Evolutionary conservation across 495 filamentous ascomycete species (phyloP), one percentile per base, ranked within the genome.

Genomic region (Penicillium dipodomyicola): DNA sequence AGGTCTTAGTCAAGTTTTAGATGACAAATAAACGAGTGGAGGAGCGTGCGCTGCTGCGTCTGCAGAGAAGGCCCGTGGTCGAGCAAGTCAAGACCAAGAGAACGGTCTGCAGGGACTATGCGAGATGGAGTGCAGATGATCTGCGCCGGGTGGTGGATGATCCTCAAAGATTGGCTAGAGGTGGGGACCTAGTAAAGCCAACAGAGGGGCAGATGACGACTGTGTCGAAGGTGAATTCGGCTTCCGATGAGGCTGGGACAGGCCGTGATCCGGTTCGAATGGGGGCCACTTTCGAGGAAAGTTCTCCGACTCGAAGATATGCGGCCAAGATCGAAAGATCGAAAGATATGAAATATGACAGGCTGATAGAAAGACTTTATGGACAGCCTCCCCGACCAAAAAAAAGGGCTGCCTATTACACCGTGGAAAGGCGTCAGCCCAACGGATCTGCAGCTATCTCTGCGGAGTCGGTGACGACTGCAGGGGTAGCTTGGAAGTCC

Each of bases 41-140:
- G 35, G 52, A 35, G 4, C 40, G 62, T 66, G 59, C 62, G 60
- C 61, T 57, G 50, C 23, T 54, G 56, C 59, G 54, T 62, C 56
- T 65, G 65, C 64, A 57, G 63, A 62, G 32, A 60, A 65, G 61
- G 63, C 49, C 59, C 30, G 67, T 63, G 54, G 62, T 47, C 48
- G 42, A 58, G 51, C 51, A 60, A 56, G 58, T 52, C 56, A 60
- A 67, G 62, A 62, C 60, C 44, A 12, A 56, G 63, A 63, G 60
- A 64, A 62, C 59, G 55, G 65, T 63, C 71, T 77, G 71, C 73
- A 72, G 72, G 70, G 71, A 73, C 71, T 76, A 75, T 76, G 72
- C 71, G 76, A 68, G 68, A 71, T 75, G 71, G 65, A 69, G 73
- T 82, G 79, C 80, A 82, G 79, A 83, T 82, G 80, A 83, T 82